Percentiles rank a stretch among this genome's conserved stretches.
Conservation (phyloP, 2,329 filamentous ascomycete species). For the Celoporthe dispersa region DNA sequence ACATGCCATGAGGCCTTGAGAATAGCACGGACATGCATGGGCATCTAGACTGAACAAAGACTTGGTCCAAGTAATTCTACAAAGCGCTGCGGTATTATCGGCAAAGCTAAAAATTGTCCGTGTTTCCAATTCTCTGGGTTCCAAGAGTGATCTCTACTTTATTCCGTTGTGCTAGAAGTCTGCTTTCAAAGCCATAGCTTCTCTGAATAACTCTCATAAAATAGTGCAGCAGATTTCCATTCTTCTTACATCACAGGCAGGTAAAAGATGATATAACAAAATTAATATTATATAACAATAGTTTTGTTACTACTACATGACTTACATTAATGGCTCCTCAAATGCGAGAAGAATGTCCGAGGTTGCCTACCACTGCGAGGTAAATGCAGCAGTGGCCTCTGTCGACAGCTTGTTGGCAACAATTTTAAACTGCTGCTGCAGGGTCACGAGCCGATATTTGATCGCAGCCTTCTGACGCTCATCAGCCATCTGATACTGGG, state of each 20-base stretch:
- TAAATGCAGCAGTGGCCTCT: neutral
- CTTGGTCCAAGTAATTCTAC: neutral
- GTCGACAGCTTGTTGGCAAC: conserved; percentile 6
- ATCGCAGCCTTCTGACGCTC: conserved; percentile 4
- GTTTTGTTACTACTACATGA: neutral
- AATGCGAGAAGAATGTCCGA: too few species aligned
- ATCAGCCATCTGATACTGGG: conserved; percentile 10
- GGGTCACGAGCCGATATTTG: neutral
- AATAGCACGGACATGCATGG: neutral
- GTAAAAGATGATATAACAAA: too few species aligned
- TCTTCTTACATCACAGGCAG: too few species aligned
- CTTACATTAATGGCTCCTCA: too few species aligned
- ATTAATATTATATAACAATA: neutral
- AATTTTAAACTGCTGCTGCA: conserved; percentile 12
- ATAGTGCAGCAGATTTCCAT: too few species aligned
- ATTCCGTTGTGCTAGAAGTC: too few species aligned
- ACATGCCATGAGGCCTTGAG: neutral
- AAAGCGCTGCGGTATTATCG: neutral
- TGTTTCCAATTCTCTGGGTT: neutral
- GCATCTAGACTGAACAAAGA: neutral
- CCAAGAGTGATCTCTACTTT: too few species aligned
- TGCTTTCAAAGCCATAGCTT: too few species aligned
- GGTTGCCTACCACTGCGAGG: neutral
- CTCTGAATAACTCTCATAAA: too few species aligned
- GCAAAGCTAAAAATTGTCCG: neutral